Evolutionary conservation across 805 yeast genomes (phyloP).

Genomic region (Ogataea pignaliae): DNA sequence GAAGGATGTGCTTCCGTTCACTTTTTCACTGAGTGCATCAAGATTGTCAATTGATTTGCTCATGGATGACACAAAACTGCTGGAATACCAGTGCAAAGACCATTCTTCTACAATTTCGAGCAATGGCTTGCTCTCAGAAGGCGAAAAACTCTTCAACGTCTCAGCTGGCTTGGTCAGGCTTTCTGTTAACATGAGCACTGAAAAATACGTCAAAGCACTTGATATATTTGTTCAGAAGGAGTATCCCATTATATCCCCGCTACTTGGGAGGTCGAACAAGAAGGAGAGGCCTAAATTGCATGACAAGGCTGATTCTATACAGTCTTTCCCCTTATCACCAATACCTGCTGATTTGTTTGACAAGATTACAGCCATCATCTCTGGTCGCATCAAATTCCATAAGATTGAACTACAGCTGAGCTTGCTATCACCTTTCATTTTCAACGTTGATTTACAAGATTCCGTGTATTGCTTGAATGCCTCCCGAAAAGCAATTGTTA

Average conservation of each 20-base stretch:
- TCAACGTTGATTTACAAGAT: conserved; percentile 10
- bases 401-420: conserved; percentile 10
- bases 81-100: conserved; percentile 13
- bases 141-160: conserved; percentile 18
- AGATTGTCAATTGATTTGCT: neutral
- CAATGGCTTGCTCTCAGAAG: conserved; percentile 18
- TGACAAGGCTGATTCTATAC: too few species aligned
- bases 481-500: conserved; percentile 7
- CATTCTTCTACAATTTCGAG: conserved; percentile 13
- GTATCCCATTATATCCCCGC: conserved; percentile 15
- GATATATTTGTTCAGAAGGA: conserved; percentile 22
- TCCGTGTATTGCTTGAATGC: conserved; percentile 4
- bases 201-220: conserved; percentile 15
- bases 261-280: conserved; percentile 6
- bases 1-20: conserved; percentile 17
- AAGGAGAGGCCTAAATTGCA: too few species aligned
- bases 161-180: conserved; percentile 13
- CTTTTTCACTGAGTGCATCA: conserved; percentile 9
- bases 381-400: conserved; percentile 6
- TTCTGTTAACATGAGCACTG: conserved; percentile 18
- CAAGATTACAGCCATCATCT: neutral
- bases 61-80: conserved; percentile 9
- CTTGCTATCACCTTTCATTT: conserved; percentile 18
- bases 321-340: neutral
- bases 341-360: conserved; percentile 1